phyloP scores from a whole-genome alignment of 192 early-diverging fungal genomes.

The Coemansia sp. region DNA sequence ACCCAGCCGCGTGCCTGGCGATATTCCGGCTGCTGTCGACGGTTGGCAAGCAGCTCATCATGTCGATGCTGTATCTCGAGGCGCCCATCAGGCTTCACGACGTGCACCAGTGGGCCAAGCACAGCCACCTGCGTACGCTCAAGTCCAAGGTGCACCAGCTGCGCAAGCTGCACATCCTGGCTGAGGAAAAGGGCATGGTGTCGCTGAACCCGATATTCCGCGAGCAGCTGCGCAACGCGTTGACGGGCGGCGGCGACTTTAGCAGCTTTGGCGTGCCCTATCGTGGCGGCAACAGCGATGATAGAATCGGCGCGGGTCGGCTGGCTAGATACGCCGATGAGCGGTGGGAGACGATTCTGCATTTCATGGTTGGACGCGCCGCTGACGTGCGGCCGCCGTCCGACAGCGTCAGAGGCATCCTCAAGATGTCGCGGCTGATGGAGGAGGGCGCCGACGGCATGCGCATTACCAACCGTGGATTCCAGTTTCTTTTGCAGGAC shows the following conservation, averaged over 20 bases:
- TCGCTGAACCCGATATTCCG: conserved; percentile 68
- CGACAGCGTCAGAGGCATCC: conserved; percentile 66
- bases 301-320: conserved; percentile 50
- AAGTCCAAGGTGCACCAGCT: conserved; percentile 67
- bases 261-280: conserved; percentile 81
- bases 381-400: conserved; percentile 59
- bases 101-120: conserved; percentile 61
- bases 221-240: conserved; percentile 63
- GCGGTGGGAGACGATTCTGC: conserved; percentile 88
- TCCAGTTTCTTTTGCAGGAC: conserved; percentile 95
- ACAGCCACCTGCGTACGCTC: conserved; percentile 52
- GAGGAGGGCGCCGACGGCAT: conserved; percentile 41
- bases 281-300: conserved; percentile 24
- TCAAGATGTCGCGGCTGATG: conserved; percentile 78
- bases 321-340: conserved; percentile 78
- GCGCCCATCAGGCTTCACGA: conserved; percentile 60
- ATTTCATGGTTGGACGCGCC: conserved; percentile 88
- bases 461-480: conserved; percentile 91
- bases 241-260: conserved; percentile 78
- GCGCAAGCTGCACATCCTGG: conserved; percentile 68
- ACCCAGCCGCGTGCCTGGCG: conserved; percentile 90
- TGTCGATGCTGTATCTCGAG: conserved; percentile 80
- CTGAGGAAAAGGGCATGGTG: conserved; percentile 51
- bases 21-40: conserved; percentile 86
- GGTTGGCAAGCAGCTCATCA: conserved; percentile 83